Conservation (phyloP, 257 asterid genomes). For the Echites panduratus region DNA sequence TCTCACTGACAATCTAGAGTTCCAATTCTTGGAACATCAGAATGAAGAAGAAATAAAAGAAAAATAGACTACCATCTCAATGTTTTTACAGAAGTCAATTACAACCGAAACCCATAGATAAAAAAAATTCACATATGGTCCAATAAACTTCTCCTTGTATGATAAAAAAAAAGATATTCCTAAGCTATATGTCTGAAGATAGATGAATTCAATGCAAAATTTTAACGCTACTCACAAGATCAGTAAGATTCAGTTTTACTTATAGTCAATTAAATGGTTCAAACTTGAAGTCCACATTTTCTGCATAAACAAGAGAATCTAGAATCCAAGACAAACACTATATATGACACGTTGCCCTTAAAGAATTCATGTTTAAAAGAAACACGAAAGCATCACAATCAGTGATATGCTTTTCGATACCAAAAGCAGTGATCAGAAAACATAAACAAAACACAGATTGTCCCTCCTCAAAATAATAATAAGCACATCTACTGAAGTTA, state of each 20-base stretch:
- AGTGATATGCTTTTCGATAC: too few species aligned
- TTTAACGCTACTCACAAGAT: neutral
- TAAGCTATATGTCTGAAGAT: neutral
- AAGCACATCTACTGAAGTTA: too few species aligned
- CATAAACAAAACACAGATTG: too few species aligned
- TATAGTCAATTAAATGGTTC: neutral
- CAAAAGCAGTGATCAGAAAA: too few species aligned
- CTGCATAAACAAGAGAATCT: neutral
- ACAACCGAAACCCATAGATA: neutral
- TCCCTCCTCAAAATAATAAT: too few species aligned
- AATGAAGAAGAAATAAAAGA: neutral
- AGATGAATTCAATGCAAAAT: neutral
- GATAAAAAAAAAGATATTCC: neutral
- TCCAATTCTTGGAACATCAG: neutral
- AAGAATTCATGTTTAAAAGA: too few species aligned
- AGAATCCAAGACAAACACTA: neutral
- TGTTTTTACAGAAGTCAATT: neutral
- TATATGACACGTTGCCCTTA: too few species aligned
- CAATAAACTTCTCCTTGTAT: neutral
- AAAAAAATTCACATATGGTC: neutral
- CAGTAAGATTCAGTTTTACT: neutral
- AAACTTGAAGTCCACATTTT: neutral
- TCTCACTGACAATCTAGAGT: neutral
- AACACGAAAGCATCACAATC: too few species aligned
- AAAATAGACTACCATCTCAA: neutral